Conservation (phyloP, 345 rosid genomes). For the Populus alba region DNA sequence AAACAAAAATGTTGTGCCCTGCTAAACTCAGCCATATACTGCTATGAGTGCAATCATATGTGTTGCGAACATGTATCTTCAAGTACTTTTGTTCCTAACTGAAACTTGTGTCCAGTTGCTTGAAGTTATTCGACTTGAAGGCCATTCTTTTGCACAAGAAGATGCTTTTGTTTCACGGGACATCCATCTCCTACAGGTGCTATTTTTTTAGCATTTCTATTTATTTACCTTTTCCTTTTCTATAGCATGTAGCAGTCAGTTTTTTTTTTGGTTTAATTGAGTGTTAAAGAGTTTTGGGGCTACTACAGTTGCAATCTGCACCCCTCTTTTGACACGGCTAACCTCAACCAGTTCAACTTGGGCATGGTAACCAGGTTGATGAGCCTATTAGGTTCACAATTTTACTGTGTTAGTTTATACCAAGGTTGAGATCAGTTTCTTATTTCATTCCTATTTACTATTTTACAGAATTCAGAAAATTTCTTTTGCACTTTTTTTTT, state of each 20-base stretch:
- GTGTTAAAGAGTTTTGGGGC: neutral
- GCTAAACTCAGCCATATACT: neutral
- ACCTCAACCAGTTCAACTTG: neutral
- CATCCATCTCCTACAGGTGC: constrained; percentile 94
- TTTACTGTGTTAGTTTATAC: neutral
- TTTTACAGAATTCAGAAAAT: neutral
- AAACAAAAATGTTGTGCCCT: neutral
- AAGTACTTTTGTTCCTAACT: neutral
- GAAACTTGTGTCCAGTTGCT: constrained; percentile 51
- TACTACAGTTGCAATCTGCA: neutral
- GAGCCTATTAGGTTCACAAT: neutral
- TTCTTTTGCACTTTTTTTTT: neutral
- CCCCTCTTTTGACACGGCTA: neutral
- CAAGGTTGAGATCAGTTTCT: neutral
- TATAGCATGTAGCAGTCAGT: neutral
- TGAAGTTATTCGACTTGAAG: constrained; percentile 92
- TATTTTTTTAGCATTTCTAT: neutral
- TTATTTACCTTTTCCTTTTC: neutral
- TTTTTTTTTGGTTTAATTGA: neutral
- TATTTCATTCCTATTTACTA: neutral
- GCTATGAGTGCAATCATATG: neutral
- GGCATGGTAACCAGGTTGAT: neutral
- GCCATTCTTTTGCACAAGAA: constrained; percentile 88
- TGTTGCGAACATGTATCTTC: neutral
- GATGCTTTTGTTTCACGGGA: constrained; percentile 92